These are phyloP conservation scores for Boletus rubropictus DNA, from an alignment of 768 basidiomycete species.

Conservation along the genomic window DNA sequence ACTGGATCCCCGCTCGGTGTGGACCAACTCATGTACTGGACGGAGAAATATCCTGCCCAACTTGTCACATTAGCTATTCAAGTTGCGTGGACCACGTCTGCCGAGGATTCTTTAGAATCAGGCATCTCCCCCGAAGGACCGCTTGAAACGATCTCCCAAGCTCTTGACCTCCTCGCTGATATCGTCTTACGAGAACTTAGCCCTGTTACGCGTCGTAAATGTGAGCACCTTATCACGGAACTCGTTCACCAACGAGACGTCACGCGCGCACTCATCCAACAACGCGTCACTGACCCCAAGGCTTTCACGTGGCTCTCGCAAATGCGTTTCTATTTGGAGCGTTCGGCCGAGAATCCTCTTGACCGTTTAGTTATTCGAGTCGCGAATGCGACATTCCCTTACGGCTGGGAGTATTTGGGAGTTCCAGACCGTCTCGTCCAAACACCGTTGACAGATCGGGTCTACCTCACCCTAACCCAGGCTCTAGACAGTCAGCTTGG, in stretches of 20 bases:
- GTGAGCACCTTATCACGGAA: constrained; percentile 98
- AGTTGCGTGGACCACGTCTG: constrained; percentile 86
- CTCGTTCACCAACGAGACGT: constrained; percentile 98
- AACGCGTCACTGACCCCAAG: constrained; percentile 55
- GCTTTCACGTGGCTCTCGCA: constrained; percentile 93
- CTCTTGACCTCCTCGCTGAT: constrained; percentile 93
- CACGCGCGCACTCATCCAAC: constrained; percentile 68
- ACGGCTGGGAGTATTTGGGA: constrained; percentile 98
- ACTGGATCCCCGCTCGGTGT: constrained; percentile 52
- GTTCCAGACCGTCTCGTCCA: constrained; percentile 96
- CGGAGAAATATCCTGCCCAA: constrained; percentile 93
- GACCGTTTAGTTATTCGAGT: constrained; percentile 76
- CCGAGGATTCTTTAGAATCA: constrained; percentile 64
- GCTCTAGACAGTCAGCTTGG: constrained; percentile 93
- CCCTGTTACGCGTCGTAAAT: constrained; percentile 92
- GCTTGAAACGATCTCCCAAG: constrained; percentile 70
- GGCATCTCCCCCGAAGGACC: constrained; percentile 54
- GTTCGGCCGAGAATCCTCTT: constrained; percentile 62
- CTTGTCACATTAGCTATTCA: constrained; percentile 94
- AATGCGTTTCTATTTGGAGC: constrained; percentile 95
- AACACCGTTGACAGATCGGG: constrained; percentile 94
- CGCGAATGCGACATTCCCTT: constrained; percentile 90
- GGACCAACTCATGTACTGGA: constrained; percentile 78
- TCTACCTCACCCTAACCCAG: constrained; percentile 94
- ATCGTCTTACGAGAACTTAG: constrained; percentile 87